Evolutionary conservation across 192 early-diverging fungal genomes (phyloP), one percentile per base, ranked within the genome.

Genomic region (Lobosporangium transversale): DNA sequence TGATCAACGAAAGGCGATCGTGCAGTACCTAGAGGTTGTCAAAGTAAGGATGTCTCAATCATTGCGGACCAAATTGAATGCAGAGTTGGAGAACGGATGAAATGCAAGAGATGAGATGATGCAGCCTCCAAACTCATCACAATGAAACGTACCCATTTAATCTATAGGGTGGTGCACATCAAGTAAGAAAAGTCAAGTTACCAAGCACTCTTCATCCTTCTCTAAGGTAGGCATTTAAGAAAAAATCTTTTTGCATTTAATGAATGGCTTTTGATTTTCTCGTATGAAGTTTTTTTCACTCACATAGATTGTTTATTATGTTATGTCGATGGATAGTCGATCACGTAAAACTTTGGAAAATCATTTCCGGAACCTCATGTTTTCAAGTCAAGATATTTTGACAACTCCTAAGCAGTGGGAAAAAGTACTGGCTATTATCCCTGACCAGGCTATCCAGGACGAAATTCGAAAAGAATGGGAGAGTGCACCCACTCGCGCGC

Each of bases 11-110:
- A 86, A 88, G 33, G 91, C 95, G 0, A 91, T 99, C 43, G 91
- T 95, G 1, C 76, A 87, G 12, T 99, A 94, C 73, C 52, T 99
- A 33, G 90, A 91, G 53, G 84, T 99, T 26, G 68, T 92, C 49
- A 88, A 88, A 71, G 86, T 83, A 56, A 58, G 51, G 12, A 20
- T 6, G 60, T 37, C n/a, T n/a, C n/a, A n/a, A n/a, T 7, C 8
- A 14, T 40, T 40, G 37, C 37, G 37, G 37, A 40, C 8, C 37
- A 40, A 40, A 40, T 40, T 40, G 37, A 40, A n/a, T n/a, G n/a
- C n/a, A n/a, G n/a, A n/a, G n/a, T n/a, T n/a, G n/a, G n/a, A n/a
- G n/a, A n/a, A n/a, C n/a, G n/a, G n/a, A n/a, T n/a, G n/a, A n/a
- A n/a, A n/a, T n/a, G n/a, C n/a, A n/a, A n/a, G n/a, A n/a, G 7